Conservation (phyloP, 2,329 filamentous ascomycete genomes). For the Torrubiellomyces zombiae region DNA sequence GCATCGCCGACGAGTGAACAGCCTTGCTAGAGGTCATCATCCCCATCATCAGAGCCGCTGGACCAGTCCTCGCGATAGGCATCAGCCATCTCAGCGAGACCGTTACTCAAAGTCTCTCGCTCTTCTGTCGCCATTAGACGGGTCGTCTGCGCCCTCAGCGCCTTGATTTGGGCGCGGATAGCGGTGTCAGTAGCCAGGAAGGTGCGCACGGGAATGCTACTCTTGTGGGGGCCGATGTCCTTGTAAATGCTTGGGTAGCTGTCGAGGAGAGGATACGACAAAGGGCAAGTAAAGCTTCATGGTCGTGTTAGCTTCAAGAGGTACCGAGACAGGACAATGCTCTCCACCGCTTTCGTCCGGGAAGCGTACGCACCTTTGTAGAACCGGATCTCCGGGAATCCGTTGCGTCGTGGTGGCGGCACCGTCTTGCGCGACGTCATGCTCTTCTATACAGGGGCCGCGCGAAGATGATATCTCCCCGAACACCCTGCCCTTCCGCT, state of each 20-base stretch:
- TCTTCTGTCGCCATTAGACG: conserved; percentile 57
- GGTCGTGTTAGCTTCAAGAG: no score
- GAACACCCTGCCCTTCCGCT: no score
- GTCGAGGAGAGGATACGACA: conserved; percentile 61
- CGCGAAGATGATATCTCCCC: no score
- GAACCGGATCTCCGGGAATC: no score
- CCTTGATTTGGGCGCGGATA: conserved; percentile 52
- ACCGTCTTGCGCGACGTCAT: no score
- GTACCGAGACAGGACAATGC: no score
- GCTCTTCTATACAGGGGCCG: no score
- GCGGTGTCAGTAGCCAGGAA: conserved; percentile 58
- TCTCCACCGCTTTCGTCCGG: no score
- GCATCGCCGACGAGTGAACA: no score
- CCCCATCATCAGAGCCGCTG: conserved; percentile 55
- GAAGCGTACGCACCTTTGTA: no score
- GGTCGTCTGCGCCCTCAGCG: conserved; percentile 45
- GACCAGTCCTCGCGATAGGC: conserved; percentile 82
- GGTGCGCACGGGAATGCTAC: conserved; percentile 27
- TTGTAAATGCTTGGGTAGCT: conserved; percentile 69
- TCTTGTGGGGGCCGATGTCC: conserved; percentile 16
- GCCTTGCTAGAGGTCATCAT: conserved; percentile 30
- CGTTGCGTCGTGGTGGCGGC: no score
- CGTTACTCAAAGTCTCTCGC: conserved; percentile 66
- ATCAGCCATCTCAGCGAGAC: conserved; percentile 66
- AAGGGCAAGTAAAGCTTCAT: no score